Base-by-base conservation (phyloP, 768 basidiomycete species). In the Paxillus ammoniavirescens region DNA sequence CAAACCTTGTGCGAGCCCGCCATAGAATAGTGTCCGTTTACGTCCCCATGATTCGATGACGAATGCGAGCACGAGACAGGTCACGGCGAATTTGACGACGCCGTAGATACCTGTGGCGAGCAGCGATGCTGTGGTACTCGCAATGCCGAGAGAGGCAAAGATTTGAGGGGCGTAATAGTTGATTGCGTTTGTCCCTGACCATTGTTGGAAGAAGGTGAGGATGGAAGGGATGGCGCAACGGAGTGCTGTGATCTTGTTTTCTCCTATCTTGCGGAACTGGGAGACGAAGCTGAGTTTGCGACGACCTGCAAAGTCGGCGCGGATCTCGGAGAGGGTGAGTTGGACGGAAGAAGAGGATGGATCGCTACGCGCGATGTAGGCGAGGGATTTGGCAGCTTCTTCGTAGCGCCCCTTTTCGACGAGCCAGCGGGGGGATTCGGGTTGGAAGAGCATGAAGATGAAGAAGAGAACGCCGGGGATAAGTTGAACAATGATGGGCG, bases 381-480 rank as follows among this genome's bases (percentile, higher is more conserved):
- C 68, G 35, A 67, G 73, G 3, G 62, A 70, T 44, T 30, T 50
- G 1, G 63, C 66, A 4, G 74, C 73, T 2, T 75, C 69, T 8
- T 72, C 70, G 33, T 65, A 69, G 2, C 67, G 61, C 28, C 66
- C 67, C 18, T 61, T 65, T 55, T 74, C 71, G 7, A 71, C 73
- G 5, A 77, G 57, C 73, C 74, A 76, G 2, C 74, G 69, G 12
- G 76, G 75, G 1, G 76, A 76, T 59, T 77, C 75, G 2, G 74
- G 69, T 30, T 75, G 70, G 55, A 70, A 71, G 31, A 65, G 52
- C 73, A 76, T 74, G n/a, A 61, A 56, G 13, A 65, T 0, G 15
- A 72, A 58, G 49, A 77, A 70, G 17, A 77, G 54, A 9, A 66
- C 58, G 2, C 73, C 71, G 0, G 75, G 77, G n/a, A 78, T 65